A percentile compares a stretch with the other conserved stretches of the same genome.
phyloP scores from a whole-genome alignment of 371 early-diverging fungal species.

The Mucor saturninus region DNA sequence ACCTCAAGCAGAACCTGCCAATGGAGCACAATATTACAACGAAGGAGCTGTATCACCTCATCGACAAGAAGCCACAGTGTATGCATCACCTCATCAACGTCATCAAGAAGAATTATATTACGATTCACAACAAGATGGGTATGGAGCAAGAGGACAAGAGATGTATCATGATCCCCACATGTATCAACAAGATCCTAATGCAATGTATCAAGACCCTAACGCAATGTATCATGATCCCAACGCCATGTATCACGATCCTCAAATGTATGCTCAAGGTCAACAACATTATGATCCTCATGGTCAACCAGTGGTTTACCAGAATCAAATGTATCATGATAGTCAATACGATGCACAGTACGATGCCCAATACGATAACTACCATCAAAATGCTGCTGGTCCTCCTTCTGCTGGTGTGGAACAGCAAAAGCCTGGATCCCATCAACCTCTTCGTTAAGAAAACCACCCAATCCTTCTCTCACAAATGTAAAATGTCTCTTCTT shows the following conservation, averaged over 20 bases:
- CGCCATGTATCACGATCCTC: conserved; percentile 10
- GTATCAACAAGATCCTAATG: conserved; percentile 19
- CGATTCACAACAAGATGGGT: not conserved
- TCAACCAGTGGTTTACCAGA: conserved; percentile 7
- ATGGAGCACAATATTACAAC: conserved; percentile 21
- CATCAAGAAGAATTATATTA: conserved; percentile 11
- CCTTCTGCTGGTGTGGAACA: not conserved
- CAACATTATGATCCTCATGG: not conserved
- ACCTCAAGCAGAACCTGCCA: conserved; percentile 4
- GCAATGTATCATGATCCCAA: conserved; percentile 16
- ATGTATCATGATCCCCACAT: conserved; percentile 21
- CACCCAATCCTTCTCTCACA: not conserved
- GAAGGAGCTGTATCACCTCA: conserved; percentile 6
- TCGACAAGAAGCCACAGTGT: conserved; percentile 14
- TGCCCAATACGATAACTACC: conserved; percentile 1
- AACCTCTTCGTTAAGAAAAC: conserved; percentile 5
- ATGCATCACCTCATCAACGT: conserved; percentile 11
- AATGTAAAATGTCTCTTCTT: not conserved
- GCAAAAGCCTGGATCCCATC: not conserved
- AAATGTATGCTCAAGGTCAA: conserved; percentile 7
- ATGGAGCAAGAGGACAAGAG: not conserved
- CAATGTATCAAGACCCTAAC: conserved; percentile 15
- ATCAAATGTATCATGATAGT: conserved; percentile 10
- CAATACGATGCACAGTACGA: not conserved
- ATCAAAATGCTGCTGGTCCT: conserved; percentile 9